Percentiles rank a stretch among this genome's conserved stretches.
Conservation (phyloP, 352 stramenopile genomes). For the Globisporangium uncinulatum region DNA sequence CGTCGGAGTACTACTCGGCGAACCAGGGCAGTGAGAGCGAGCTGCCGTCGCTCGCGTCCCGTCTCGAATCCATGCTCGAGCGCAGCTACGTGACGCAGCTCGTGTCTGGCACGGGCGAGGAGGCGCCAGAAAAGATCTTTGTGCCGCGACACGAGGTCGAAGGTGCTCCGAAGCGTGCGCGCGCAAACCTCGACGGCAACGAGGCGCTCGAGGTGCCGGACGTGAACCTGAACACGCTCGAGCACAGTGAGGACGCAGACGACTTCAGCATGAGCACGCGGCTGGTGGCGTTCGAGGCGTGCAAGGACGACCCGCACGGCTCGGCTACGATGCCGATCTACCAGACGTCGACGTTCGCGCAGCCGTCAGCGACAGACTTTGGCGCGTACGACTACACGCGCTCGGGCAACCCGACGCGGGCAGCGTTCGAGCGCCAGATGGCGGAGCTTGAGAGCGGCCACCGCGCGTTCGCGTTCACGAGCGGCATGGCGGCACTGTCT, state of each 20-base stretch:
- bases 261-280: conserved; percentile 69
- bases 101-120: conserved; percentile 56
- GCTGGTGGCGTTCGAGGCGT: conserved; percentile 74
- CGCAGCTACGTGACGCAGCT: conserved; percentile 82
- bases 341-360: conserved; percentile 88
- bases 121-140: conserved; percentile 73
- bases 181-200: conserved; percentile 73
- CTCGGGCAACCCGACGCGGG: conserved; percentile 91
- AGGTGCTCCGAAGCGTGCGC: conserved; percentile 32
- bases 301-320: conserved; percentile 86
- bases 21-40: conserved; percentile 31
- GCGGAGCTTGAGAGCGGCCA: conserved; percentile 73
- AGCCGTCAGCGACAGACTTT: conserved; percentile 86
- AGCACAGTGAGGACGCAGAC: conserved; percentile 28
- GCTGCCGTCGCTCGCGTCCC: conserved; percentile 39
- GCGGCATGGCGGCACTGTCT: conserved; percentile 94
- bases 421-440: conserved; percentile 90
- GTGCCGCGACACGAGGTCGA: conserved; percentile 64
- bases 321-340: conserved; percentile 91
- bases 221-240: conserved; percentile 24
- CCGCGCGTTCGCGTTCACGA: conserved; percentile 88
- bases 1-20: conserved; percentile 20
- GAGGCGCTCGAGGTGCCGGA: conserved; percentile 42
- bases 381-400: conserved; percentile 93
- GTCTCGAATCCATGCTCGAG: conserved; percentile 76